These are phyloP conservation scores for Coniochaeta sp. DNA, from an alignment of 2,329 filamentous ascomycete genomes.

Conservation along the genomic window DNA sequence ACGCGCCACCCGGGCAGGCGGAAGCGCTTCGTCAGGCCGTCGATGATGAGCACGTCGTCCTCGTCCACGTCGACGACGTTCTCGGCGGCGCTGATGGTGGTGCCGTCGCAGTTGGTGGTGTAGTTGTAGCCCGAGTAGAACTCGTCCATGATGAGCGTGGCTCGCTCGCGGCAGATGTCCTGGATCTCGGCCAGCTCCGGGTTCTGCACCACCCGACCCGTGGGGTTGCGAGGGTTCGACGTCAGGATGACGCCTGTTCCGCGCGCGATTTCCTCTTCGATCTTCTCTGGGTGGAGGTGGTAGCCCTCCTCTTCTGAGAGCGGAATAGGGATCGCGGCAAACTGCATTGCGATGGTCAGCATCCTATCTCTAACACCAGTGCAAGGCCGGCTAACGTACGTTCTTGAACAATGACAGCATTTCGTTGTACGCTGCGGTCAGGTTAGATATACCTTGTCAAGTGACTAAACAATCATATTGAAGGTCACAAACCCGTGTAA, in stretches of 20 bases:
- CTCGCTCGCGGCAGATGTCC: slow-evolving; percentile 82
- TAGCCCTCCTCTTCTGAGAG: slow-evolving; percentile 81
- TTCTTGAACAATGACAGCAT: slow-evolving; percentile 95
- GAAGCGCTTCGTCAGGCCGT: slow-evolving; percentile 95
- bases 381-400: slow-evolving; percentile 31
- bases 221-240: slow-evolving; percentile 92
- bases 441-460: background rate
- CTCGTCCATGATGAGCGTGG: slow-evolving; percentile 90
- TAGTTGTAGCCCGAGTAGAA: slow-evolving; percentile 98
- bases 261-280: slow-evolving; percentile 82
- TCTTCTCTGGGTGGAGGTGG: slow-evolving; percentile 88
- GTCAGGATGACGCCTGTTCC: slow-evolving; percentile 86
- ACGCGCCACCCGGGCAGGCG: slow-evolving; percentile 93
- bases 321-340: slow-evolving; percentile 80
- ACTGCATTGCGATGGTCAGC: slow-evolving; percentile 36
- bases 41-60: slow-evolving; percentile 89
- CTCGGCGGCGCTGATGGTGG: slow-evolving; percentile 79
- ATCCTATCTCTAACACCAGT: background rate
- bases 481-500: slow-evolving; percentile 59
- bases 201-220: slow-evolving; percentile 78
- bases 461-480: background rate
- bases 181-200: slow-evolving; percentile 86
- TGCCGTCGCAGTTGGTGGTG: slow-evolving; percentile 83
- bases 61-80: slow-evolving; percentile 86
- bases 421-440: slow-evolving; percentile 92